Evolutionary conservation across 2,329 filamentous ascomycete species (phyloP).

Genomic region (Cryphonectria naterciae): DNA sequence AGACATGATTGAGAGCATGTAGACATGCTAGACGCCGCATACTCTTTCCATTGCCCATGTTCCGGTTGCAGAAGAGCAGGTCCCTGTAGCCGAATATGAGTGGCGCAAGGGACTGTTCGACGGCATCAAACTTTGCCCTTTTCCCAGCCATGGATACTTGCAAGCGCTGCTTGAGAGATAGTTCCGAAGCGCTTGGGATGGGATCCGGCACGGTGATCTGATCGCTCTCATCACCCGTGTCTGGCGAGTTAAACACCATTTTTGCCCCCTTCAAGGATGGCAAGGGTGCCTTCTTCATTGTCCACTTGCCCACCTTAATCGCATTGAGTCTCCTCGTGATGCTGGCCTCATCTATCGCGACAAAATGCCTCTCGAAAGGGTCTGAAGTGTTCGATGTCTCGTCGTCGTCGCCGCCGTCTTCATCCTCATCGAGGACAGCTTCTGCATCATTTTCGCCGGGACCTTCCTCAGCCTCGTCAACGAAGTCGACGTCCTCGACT

Average conservation of each 20-base stretch:
- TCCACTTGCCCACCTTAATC: constrained; percentile 56
- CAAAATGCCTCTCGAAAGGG: constrained; percentile 83
- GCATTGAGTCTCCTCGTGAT: constrained; percentile 58
- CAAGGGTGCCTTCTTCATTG: constrained; percentile 50
- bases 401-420: constrained; percentile 46
- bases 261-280: constrained; percentile 51
- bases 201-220: constrained; percentile 41
- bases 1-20: constrained; percentile 88
- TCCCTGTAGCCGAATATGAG: constrained; percentile 84
- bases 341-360: constrained; percentile 64
- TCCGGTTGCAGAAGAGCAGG: constrained; percentile 75
- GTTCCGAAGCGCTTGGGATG: constrained; percentile 46
- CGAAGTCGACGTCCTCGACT: constrained; percentile 45
- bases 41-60: constrained; percentile 66
- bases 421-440: constrained; percentile 43
- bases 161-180: constrained; percentile 74
- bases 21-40: constrained; percentile 76
- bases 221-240: constrained; percentile 39
- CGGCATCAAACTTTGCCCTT: constrained; percentile 59
- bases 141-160: constrained; percentile 57
- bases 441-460: constrained; percentile 42
- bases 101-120: constrained; percentile 69
- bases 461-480: constrained; percentile 50
- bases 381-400: constrained; percentile 53
- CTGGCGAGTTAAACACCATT: constrained; percentile 52